Percentiles rank a stretch among this genome's conserved stretches.
phyloP scores from a whole-genome alignment of 2,329 filamentous ascomycete species.

The Dothidotthia symphoricarpi region DNA sequence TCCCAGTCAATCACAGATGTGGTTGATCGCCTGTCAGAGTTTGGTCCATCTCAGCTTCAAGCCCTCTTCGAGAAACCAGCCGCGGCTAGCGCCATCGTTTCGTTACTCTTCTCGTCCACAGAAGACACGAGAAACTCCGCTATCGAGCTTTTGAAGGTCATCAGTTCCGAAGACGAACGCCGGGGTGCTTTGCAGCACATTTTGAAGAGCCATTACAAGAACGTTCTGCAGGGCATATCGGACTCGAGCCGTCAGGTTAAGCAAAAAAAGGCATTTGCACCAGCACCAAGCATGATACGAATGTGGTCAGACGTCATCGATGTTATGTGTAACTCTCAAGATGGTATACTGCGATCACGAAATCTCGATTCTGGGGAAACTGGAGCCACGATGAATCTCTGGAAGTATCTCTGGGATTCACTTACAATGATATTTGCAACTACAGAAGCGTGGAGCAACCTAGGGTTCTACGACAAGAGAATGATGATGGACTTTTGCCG shows the following conservation, averaged over 20 bases:
- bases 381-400: conserved; percentile 70
- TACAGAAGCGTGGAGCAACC: conserved; percentile 77
- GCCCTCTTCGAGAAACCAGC: conserved; percentile 66
- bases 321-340: conserved; percentile 62
- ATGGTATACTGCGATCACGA: conserved; percentile 60
- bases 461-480: conserved; percentile 65
- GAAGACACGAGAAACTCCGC: conserved; percentile 75
- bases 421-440: conserved; percentile 77
- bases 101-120: conserved; percentile 78
- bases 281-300: conserved; percentile 60
- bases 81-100: conserved; percentile 72
- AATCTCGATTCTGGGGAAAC: conserved; percentile 61
- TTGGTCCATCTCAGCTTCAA: conserved; percentile 66
- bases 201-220: conserved; percentile 56
- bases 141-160: conserved; percentile 76
- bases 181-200: conserved; percentile 61
- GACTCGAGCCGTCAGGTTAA: conserved; percentile 57
- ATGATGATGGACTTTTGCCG: conserved; percentile 91
- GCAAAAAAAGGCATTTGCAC: conserved; percentile 58
- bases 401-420: conserved; percentile 79
- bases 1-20: conserved; percentile 67
- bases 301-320: conserved; percentile 62
- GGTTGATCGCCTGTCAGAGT: conserved; percentile 75
- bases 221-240: conserved; percentile 57
- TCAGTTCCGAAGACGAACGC: conserved; percentile 67